Base-by-base conservation (phyloP, 164 flowering plant genomes). In the Houttuynia cordata region DNA sequence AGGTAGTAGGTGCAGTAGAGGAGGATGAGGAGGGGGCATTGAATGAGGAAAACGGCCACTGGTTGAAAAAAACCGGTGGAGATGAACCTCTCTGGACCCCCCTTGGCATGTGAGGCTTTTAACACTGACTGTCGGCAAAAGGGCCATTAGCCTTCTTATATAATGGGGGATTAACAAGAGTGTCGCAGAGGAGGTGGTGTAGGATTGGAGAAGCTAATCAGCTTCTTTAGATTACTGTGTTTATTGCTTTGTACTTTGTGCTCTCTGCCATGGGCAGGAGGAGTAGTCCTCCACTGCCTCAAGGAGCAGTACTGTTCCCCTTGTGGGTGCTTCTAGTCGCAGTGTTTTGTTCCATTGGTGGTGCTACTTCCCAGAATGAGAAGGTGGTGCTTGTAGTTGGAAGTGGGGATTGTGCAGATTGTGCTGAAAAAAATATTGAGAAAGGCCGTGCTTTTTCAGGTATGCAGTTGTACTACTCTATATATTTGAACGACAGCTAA, bases 371-470 rank as follows among this genome's bases (percentile, higher is more conserved):
- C 7, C 22, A 60, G 39, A 19, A 25, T 15, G 59, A 23, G 23
- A 15, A 54, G 30, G 19, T 47, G 30, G 83, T 79, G 5, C 79
- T 86, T 67, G 95, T 85, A 2, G 80, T 87, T 53, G 98, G 98
- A 0, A 15, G 64, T 8, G 85, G 82, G 54, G 88, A 83, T 61
- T 91, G 97, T 70, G 71, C 82, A 20, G 90, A 82, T 42, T 91
- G 97, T 58, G 52, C 59, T 9, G 53, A 76, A 71, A 78, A 62
- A 30, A 80, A 79, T 55, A 62, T 85, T 56, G 64, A 82, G 66
- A 58, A 72, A 9, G 71, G 57, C 62, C 78, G 85, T 19, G 96
- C 96, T 24, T 64, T 85, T 59, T 65, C 82, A 77, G 98, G 98
- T 88, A 77, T 30, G n/a, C n/a, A n/a, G n/a, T n/a, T n/a, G n/a